These are phyloP conservation scores for Globisporangium spiculum DNA, from an alignment of 352 stramenopile species.

Conservation along the genomic window DNA sequence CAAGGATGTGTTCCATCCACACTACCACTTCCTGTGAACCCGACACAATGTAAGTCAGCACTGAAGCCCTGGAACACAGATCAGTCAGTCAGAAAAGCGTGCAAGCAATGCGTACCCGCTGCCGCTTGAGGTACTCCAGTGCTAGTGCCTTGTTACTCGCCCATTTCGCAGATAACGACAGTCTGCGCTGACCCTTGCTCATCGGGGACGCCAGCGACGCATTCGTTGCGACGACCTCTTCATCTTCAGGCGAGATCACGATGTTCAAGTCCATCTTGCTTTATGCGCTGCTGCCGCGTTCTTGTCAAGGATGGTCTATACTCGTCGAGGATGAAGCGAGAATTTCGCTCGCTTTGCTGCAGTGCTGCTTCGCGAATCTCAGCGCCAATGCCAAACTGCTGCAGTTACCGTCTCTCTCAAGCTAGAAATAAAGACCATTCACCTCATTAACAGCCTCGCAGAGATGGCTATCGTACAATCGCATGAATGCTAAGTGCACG, in stretches of 20 bases:
- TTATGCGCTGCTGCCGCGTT: neutral
- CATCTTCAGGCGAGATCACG: conserved; percentile 31
- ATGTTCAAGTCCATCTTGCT: conserved; percentile 44
- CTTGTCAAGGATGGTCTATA: neutral
- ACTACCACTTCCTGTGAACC: conserved; percentile 52
- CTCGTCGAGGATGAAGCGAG: neutral
- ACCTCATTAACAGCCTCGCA: neutral
- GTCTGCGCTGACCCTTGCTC: conserved; percentile 64
- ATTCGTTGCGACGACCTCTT: conserved; percentile 14
- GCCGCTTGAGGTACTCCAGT: conserved; percentile 69
- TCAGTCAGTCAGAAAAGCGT: neutral
- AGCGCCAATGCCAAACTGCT: conserved; percentile 8
- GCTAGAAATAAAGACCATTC: conserved; percentile 6
- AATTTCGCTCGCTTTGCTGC: conserved; percentile 5
- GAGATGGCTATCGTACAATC: neutral
- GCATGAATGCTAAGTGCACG: neutral
- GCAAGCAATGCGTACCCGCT: conserved; percentile 33
- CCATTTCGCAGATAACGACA: conserved; percentile 78
- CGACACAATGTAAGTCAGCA: neutral
- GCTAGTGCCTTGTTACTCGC: conserved; percentile 67
- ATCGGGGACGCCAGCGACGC: conserved; percentile 45
- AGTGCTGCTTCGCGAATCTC: conserved; percentile 7
- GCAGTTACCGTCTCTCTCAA: conserved; percentile 1
- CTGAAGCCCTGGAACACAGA: neutral
- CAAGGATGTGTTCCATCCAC: conserved; percentile 73